Percentiles rank a stretch among this genome's conserved stretches.
Evolutionary conservation across 305 asterid genomes (phyloP).

Genomic region (Fraxinus nigra): DNA sequence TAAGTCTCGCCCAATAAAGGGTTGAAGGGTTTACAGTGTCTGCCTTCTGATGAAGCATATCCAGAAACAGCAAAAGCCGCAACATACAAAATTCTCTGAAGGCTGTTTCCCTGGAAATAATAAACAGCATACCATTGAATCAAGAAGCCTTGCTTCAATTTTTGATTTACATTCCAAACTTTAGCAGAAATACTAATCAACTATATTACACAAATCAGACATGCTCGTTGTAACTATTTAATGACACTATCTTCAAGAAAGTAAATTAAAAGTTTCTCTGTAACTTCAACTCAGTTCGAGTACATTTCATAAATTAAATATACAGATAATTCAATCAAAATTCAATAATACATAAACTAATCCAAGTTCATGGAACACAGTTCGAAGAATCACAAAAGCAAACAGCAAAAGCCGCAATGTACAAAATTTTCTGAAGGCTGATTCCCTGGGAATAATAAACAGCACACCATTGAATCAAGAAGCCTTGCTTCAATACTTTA

Average conservation of each 20-base stretch:
- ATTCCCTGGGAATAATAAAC: no score
- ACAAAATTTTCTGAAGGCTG: no score
- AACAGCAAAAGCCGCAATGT: no score
- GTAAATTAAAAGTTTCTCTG: neutral
- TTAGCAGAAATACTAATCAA: neutral
- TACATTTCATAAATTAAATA: neutral
- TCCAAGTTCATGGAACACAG: neutral
- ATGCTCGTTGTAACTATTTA: neutral
- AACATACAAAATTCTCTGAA: slow-evolving; percentile 71
- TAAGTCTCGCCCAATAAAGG: slow-evolving; percentile 94
- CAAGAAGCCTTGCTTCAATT: neutral
- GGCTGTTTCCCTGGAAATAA: slow-evolving; percentile 72
- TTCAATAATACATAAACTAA: neutral
- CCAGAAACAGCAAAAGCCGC: slow-evolving; percentile 98
- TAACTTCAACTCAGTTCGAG: neutral
- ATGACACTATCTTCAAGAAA: neutral
- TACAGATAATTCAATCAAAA: neutral
- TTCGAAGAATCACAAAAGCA: neutral
- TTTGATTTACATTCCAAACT: neutral
- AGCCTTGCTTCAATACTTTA: no score
- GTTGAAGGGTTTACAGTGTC: slow-evolving; percentile 92
- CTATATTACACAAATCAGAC: neutral
- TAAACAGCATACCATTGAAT: neutral
- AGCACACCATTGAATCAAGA: no score
- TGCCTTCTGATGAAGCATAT: slow-evolving; percentile 91